Percentiles rank a stretch among this genome's conserved stretches.
These are phyloP conservation scores for Suillus fuscotomentosus DNA, from an alignment of 768 basidiomycete species.

Conservation along the genomic window DNA sequence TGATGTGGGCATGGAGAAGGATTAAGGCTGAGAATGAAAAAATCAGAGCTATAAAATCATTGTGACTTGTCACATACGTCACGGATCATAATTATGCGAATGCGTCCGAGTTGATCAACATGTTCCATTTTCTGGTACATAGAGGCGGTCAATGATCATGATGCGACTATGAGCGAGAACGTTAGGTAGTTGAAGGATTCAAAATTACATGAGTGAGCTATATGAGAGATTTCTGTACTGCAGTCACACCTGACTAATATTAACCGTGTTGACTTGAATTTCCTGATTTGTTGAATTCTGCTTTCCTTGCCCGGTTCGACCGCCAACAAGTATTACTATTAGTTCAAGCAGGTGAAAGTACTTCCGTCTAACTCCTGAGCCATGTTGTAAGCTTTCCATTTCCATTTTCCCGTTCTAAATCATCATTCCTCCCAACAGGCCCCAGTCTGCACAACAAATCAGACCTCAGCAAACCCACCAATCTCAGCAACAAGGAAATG, in stretches of 20 bases:
- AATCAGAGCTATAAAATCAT: conserved; percentile 4
- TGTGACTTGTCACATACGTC: background rate
- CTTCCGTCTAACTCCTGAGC: conserved; percentile 13
- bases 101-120: background rate
- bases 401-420: background rate
- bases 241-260: background rate
- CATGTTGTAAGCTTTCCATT: conserved; percentile 32
- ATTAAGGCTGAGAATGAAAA: conserved; percentile 12
- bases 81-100: background rate
- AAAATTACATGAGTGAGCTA: background rate
- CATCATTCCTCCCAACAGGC: conserved; percentile 16
- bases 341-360: conserved; percentile 4
- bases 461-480: conserved; percentile 21
- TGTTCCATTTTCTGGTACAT: background rate
- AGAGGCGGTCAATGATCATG: background rate
- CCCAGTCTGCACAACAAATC: conserved; percentile 42
- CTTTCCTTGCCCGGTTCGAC: conserved; percentile 3
- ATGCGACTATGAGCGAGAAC: background rate
- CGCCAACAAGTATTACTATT: conserved; percentile 1
- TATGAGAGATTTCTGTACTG: conserved; percentile 8
- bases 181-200: background rate
- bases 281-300: conserved; percentile 3
- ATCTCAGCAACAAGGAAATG: conserved; percentile 12
- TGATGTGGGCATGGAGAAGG: conserved; percentile 45
- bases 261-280: background rate